These are phyloP conservation scores for Ustilago cynodontis DNA, from an alignment of 1,284 basidiomycete genomes.

Conservation along the genomic window DNA sequence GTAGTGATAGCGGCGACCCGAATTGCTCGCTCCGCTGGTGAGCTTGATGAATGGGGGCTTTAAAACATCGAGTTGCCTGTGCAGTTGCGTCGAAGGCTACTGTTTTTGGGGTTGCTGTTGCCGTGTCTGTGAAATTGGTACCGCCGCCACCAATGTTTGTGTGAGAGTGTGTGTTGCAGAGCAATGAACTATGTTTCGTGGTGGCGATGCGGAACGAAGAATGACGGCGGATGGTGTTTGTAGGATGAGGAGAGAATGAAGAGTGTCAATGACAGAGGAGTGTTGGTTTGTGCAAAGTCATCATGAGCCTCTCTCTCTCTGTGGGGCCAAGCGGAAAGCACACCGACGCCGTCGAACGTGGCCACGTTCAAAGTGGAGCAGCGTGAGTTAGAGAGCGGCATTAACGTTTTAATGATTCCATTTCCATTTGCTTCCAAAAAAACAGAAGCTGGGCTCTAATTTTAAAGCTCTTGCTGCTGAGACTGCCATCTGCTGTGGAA, in stretches of 20 bases:
- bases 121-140: neutral
- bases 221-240: neutral
- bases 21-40: neutral
- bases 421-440: neutral
- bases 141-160: neutral
- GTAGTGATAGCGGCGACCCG: neutral
- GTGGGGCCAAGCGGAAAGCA: neutral
- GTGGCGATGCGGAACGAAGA: neutral
- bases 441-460: neutral
- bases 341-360: too few species aligned
- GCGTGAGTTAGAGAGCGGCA: neutral
- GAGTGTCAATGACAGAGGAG: conserved; percentile 1
- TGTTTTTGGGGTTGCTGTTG: neutral
- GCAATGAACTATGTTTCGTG: neutral
- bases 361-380: conserved; percentile 31
- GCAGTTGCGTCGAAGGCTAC: neutral
- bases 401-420: neutral
- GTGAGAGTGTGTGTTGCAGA: neutral
- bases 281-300: conserved; percentile 19
- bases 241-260: neutral
- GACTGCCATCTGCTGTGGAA: neutral
- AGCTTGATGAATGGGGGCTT: neutral
- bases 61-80: conserved; percentile 4
- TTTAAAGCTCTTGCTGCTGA: conserved; percentile 1
- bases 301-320: neutral